Percentiles rank a stretch among this genome's conserved stretches.
These are phyloP conservation scores for Aspergillus eucalypticola DNA, from an alignment of 2,329 filamentous ascomycete genomes.

Conservation along the genomic window DNA sequence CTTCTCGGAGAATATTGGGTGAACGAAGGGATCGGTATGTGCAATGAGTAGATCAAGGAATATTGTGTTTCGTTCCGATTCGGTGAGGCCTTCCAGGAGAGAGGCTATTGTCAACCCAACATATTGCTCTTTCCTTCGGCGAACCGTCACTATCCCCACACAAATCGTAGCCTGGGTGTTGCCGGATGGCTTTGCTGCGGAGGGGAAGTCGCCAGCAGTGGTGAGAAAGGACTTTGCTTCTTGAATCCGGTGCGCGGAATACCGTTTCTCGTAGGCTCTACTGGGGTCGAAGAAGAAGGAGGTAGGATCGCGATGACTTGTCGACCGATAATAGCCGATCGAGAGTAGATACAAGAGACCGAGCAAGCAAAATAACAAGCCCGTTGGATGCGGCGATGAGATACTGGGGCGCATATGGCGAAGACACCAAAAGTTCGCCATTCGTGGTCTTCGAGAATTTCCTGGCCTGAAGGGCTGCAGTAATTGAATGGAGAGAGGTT, in stretches of 20 bases:
- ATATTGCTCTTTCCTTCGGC: constrained; percentile 41
- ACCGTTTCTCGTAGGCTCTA: constrained; percentile 13
- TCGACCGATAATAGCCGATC: constrained; percentile 12
- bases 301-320: constrained; percentile 17
- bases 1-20: constrained; percentile 41
- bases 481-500: too few relatives aligned
- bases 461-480: too few relatives aligned
- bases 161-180: constrained; percentile 32
- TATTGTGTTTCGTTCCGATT: constrained; percentile 41
- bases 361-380: neutral
- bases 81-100: constrained; percentile 43
- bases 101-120: constrained; percentile 44
- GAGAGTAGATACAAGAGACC: constrained; percentile 14
- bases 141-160: constrained; percentile 46
- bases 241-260: constrained; percentile 10
- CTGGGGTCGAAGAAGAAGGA: constrained; percentile 19
- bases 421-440: too few relatives aligned
- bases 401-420: too few relatives aligned
- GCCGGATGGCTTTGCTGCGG: neutral
- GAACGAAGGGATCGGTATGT: constrained; percentile 40
- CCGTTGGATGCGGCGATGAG: neutral
- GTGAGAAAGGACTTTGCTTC: constrained; percentile 14
- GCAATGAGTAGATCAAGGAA: constrained; percentile 45
- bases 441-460: too few relatives aligned
- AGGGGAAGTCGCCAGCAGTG: neutral